Conservation (phyloP, 2,329 filamentous ascomycete species). For the Dactylonectria macrodidyma region DNA sequence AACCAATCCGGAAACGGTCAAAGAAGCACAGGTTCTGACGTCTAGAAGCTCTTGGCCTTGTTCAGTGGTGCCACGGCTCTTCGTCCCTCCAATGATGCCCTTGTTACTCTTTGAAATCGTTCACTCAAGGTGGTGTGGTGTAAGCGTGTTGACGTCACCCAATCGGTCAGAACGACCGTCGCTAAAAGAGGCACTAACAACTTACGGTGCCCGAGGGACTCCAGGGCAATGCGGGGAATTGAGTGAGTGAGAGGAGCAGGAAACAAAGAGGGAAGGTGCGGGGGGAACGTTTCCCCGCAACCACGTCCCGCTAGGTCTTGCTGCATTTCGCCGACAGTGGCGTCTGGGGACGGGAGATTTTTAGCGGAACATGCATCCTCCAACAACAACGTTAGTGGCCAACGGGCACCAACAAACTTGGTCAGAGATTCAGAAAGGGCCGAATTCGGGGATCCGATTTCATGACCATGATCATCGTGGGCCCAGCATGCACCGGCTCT, state of each 20-base stretch:
- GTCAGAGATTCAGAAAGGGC: constrained; percentile 19
- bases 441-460: constrained; percentile 20
- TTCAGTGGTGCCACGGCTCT: neutral
- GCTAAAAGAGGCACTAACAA: constrained; percentile 8
- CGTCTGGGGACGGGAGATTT: constrained; percentile 32
- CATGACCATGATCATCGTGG: neutral
- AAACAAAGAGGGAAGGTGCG: constrained; percentile 17
- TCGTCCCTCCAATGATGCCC: neutral
- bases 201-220: neutral
- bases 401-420: constrained; percentile 2
- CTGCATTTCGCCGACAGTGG: constrained; percentile 28
- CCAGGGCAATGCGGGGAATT: constrained; percentile 40
- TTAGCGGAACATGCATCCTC: constrained; percentile 16
- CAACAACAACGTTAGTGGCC: constrained; percentile 16
- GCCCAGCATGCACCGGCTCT: constrained; percentile 1
- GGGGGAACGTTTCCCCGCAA: constrained; percentile 35
- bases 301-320: constrained; percentile 1
- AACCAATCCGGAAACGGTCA: neutral
- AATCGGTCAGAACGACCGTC: constrained; percentile 39
- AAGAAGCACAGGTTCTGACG: neutral
- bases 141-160: constrained; percentile 41
- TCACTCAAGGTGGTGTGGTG: constrained; percentile 15
- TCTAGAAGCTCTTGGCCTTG: neutral
- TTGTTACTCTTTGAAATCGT: neutral
- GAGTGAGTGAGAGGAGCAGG: constrained; percentile 21